A percentile compares a stretch with the other conserved stretches of the same genome.
Evolutionary conservation across 768 basidiomycete genomes (phyloP).

Genomic region (Rhizopogon vinicolor): DNA sequence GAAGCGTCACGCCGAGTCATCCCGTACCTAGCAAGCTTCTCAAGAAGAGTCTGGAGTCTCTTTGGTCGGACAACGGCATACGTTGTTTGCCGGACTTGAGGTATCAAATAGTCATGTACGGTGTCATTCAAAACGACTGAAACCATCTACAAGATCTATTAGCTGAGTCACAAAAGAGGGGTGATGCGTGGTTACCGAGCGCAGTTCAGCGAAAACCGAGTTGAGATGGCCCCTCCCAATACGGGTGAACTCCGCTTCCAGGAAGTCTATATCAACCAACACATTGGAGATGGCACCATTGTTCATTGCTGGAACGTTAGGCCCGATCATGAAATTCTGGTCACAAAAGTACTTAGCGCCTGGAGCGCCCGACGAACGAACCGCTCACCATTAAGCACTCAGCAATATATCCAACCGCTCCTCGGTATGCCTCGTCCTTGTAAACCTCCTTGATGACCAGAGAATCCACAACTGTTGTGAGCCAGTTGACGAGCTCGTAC

Average conservation of each 20-base stretch:
- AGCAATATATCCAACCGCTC: slow-evolving; percentile 84
- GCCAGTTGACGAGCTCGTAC: slow-evolving; percentile 93
- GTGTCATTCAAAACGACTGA: slow-evolving; percentile 69
- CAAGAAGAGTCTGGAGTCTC: slow-evolving; percentile 66
- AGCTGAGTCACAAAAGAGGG: not conserved
- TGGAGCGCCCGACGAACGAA: not conserved
- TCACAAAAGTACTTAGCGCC: not conserved
- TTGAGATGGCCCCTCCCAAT: slow-evolving; percentile 69
- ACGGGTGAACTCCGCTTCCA: slow-evolving; percentile 80
- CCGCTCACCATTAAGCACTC: slow-evolving; percentile 78
- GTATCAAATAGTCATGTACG: slow-evolving; percentile 76
- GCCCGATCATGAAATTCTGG: slow-evolving; percentile 75
- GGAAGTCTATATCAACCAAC: slow-evolving; percentile 79
- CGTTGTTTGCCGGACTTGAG: slow-evolving; percentile 60
- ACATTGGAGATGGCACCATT: slow-evolving; percentile 88
- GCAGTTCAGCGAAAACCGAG: slow-evolving; percentile 75
- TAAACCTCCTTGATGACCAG: slow-evolving; percentile 77
- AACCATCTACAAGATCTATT: slow-evolving; percentile 43
- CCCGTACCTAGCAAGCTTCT: slow-evolving; percentile 74
- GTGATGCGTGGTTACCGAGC: slow-evolving; percentile 48
- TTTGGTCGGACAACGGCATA: slow-evolving; percentile 67
- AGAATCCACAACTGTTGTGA: slow-evolving; percentile 93
- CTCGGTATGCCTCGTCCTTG: slow-evolving; percentile 87
- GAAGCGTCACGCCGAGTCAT: slow-evolving; percentile 52
- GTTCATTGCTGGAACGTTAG: slow-evolving; percentile 74